Evolutionary conservation across 495 filamentous ascomycete species (phyloP), one percentile per base, ranked within the genome.

Genomic region (Penicillium bovifimosum): DNA sequence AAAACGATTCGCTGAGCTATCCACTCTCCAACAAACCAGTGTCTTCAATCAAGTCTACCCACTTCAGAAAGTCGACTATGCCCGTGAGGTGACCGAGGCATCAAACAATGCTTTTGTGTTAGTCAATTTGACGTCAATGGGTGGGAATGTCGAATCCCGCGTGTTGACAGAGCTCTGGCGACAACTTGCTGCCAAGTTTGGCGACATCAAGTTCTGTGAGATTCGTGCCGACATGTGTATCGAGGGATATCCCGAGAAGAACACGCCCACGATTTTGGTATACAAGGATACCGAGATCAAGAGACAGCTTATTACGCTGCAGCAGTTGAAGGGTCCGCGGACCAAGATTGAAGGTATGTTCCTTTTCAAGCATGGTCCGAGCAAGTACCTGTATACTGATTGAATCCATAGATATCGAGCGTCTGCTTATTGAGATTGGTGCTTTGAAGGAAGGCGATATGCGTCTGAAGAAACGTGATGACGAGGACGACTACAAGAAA

Each of bases 121-220:
- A 9, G 93, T 98, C 26, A 87, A 95, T 52, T 78, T 98, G 26
- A 91, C 86, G 9, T 89, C 89, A 8, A 80, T 86, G 3, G 80
- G 86, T 35, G 86, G 79, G 50, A 96, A 96, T 63, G 76, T 84
- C 31, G 90, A 96, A 70, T 95, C 90, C 2, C 80, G 86, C 29
- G 69, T 95, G 2, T 64, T 96, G 58, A 84, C 85, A 11, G 84
- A 93, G 61, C 74, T 96, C n/a, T 99, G 93, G 92, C 76, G 86
- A 17, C 80, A 87, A 62, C 73, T 91, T 52, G 93, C 93, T 13
- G 69, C 67, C 49, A 88, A 89, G 62, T 97, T 85, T 62, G 89
- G 89, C 27, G 91, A 99, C 52, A 70, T 97, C 64, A 99, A 99
- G 71, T 99, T 99, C 73, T 96, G 91, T 66, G 90, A 99, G 70